A percentile compares a stretch with the other conserved stretches of the same genome.
These are phyloP conservation scores for Melocanna baccifera DNA, from an alignment of 176 grass and related monocot species.

Conservation along the genomic window DNA sequence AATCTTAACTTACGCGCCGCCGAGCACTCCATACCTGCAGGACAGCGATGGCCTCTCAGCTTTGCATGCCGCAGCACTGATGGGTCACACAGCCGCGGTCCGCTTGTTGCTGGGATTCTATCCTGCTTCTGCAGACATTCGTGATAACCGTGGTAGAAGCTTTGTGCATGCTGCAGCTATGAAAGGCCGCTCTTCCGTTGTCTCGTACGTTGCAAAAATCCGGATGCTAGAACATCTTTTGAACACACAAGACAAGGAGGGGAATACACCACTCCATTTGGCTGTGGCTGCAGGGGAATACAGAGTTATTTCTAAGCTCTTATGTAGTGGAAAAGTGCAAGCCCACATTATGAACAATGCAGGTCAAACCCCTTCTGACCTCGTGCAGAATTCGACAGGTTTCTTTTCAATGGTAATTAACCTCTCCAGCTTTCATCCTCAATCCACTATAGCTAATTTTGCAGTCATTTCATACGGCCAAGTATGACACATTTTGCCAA, in stretches of 20 bases:
- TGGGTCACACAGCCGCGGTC: conserved; percentile 22
- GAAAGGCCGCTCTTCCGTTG: neutral
- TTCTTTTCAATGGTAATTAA: conserved; percentile 46
- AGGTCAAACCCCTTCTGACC: conserved; percentile 29
- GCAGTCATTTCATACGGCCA: neutral
- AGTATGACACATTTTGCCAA: neutral
- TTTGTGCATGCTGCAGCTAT: conserved; percentile 39
- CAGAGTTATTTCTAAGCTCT: conserved; percentile 6
- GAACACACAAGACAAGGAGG: conserved; percentile 39
- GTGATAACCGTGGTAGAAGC: conserved; percentile 22
- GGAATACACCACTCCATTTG: conserved; percentile 44
- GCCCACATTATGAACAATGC: conserved; percentile 41
- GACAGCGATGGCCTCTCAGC: conserved; percentile 30
- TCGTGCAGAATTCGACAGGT: conserved; percentile 2
- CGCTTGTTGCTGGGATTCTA: neutral
- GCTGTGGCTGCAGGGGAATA: conserved; percentile 15
- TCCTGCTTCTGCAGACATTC: conserved; percentile 39
- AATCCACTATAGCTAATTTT: neutral
- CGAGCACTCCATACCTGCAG: conserved; percentile 10
- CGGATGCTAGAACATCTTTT: conserved; percentile 13
- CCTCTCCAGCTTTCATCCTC: neutral
- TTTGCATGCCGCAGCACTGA: conserved; percentile 28
- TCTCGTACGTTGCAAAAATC: neutral
- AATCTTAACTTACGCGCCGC: neutral
- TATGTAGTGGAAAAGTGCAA: conserved; percentile 2